Evolutionary conservation across 2,329 filamentous ascomycete species (phyloP).

Genomic region (Phaeosphaeria sp.): DNA sequence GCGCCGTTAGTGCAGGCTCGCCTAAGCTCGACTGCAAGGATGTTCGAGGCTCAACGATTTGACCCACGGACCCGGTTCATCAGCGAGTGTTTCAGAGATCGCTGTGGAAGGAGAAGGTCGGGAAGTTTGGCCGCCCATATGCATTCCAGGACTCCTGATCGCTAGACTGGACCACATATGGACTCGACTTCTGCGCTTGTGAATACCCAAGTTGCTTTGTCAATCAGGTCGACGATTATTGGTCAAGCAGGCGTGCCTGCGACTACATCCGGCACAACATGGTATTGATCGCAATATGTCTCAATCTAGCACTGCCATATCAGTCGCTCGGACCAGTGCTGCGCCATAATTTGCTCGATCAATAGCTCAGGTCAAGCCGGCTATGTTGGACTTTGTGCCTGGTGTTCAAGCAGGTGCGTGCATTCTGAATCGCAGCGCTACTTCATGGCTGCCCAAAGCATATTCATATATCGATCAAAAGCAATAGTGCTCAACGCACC

Average conservation of each 20-base stretch:
- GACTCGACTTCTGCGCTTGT: not conserved
- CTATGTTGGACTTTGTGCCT: conserved; percentile 13
- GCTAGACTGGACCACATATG: not conserved
- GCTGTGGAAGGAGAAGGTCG: not conserved
- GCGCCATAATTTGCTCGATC: conserved; percentile 23
- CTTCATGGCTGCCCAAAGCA: not conserved
- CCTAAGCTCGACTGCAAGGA: conserved; percentile 11
- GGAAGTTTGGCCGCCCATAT: not conserved
- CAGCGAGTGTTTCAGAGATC: conserved; percentile 19
- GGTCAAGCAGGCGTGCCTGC: not conserved
- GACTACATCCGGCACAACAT: conserved; percentile 16
- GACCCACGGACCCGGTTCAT: conserved; percentile 21
- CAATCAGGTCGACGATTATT: not conserved
- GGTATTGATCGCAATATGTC: conserved; percentile 21
- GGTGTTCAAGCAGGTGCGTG: not conserved
- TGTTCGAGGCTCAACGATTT: conserved; percentile 15
- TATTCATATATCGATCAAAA: not conserved
- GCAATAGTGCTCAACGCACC: not conserved
- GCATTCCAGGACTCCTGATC: not conserved
- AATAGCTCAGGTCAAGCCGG: conserved; percentile 21
- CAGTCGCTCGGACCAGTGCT: conserved; percentile 30
- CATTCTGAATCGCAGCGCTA: not conserved
- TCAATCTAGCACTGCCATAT: conserved; percentile 26
- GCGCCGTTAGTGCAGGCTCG: conserved; percentile 2
- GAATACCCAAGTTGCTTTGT: not conserved